Evolutionary conservation across 768 basidiomycete species (phyloP), one percentile per base, ranked within the genome.

Genomic region (Mycena galericulata): DNA sequence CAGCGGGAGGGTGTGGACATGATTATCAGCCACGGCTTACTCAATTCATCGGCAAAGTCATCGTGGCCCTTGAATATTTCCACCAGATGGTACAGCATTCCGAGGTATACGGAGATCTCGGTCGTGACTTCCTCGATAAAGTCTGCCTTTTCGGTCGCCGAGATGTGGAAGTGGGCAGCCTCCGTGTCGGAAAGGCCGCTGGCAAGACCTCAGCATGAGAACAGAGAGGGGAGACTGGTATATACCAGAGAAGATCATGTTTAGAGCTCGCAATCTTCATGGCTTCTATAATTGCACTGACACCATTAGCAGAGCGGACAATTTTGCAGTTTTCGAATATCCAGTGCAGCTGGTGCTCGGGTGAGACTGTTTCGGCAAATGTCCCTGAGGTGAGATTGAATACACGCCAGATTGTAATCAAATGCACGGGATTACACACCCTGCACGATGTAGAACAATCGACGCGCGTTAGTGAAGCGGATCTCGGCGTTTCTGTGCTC

Each of bases 271-370:
- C 96, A 67, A 96, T 92, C 80, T 95, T 96, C 81, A 98, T 87
- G 8, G 95, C 96, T 74, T 94, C 91, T 18, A 97, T 87, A 24
- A 98, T 92, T 65, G 86, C 88, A 73, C 87, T 89, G 32, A 98
- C 81, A 22, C 96, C 97, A 78, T 97, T 95, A 0, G 91, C 91
- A 24, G 86, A 84, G 55, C 96, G 88, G 2, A 99, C 90, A 22
- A 94, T 84, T 77, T 93, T 95, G 77, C 93, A 93, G 76, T 98
- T 97, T 79, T 97, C 92, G 67, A 97, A 92, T 73, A 99, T 93
- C 92, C 96, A 96, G 71, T 96, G 94, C 41, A 99, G 82, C 77
- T 99, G 97, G 77, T 97, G 92, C 76, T 99, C 96, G 0, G 96
- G 93, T 24, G 95, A 95, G 12, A 89, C 88, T 0, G 96, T 95